phyloP scores from a whole-genome alignment of 441 rosid species.

The Adansonia rubrostipa region DNA sequence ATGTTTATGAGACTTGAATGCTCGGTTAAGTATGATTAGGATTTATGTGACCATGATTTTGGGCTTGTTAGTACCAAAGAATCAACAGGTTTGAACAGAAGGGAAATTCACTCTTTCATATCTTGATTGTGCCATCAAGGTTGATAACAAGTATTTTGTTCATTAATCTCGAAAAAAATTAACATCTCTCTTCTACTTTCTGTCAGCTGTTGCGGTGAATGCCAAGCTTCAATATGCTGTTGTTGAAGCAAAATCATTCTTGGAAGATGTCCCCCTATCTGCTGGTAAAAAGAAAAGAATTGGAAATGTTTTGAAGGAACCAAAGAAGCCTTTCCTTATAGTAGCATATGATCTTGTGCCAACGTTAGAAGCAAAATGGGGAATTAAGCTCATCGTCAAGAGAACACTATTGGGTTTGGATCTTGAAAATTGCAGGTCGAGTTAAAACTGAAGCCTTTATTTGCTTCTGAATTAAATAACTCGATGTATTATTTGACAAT shows the following conservation, averaged over 20 bases:
- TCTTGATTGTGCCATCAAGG: slow-evolving; percentile 17
- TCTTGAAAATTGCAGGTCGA: slow-evolving; percentile 94
- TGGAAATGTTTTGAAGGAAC: slow-evolving; percentile 70
- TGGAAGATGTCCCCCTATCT: slow-evolving; percentile 49
- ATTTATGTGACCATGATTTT: background rate
- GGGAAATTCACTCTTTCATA: no score
- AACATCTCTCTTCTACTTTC: slow-evolving; percentile 28
- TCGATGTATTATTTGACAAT: background rate
- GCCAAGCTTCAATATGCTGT: slow-evolving; percentile 90
- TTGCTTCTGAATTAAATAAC: background rate
- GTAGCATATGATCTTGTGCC: slow-evolving; percentile 91
- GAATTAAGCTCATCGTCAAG: slow-evolving; percentile 65
- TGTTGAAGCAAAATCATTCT: slow-evolving; percentile 60
- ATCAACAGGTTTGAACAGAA: no score
- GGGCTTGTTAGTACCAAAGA: no score
- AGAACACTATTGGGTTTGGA: slow-evolving; percentile 76
- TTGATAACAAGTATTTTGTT: slow-evolving; percentile 16
- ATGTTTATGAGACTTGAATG: background rate
- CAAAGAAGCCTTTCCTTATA: slow-evolving; percentile 61
- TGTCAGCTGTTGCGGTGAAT: slow-evolving; percentile 95
- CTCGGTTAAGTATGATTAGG: background rate
- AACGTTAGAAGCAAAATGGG: slow-evolving; percentile 83
- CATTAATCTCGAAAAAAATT: background rate
- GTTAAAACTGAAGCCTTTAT: slow-evolving; percentile 24
- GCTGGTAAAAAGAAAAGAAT: slow-evolving; percentile 51